Percentiles rank a stretch among this genome's conserved stretches.
phyloP scores from a whole-genome alignment of 306 rosid genomes.

The Hippophae rhamnoides region DNA sequence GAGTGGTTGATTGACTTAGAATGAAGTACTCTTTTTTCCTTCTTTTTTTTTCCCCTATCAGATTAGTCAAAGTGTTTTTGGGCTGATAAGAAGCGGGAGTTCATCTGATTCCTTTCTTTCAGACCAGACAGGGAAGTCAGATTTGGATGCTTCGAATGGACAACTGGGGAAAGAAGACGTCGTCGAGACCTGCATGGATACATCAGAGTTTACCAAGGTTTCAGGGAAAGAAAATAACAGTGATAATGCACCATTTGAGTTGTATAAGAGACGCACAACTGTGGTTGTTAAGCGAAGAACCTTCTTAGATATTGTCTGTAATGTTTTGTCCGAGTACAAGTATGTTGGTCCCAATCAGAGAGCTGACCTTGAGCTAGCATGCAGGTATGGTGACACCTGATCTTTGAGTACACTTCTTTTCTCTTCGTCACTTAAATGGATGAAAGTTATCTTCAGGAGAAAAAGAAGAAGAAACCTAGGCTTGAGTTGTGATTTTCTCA shows the following conservation, averaged over 20 bases:
- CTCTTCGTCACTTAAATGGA: neutral
- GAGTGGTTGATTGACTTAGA: neutral
- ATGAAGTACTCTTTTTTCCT: slow-evolving; percentile 4
- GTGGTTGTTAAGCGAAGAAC: slow-evolving; percentile 48
- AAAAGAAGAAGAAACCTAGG: too few species aligned
- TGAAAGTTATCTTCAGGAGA: neutral
- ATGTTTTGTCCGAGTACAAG: slow-evolving; percentile 72
- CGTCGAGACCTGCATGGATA: slow-evolving; percentile 11
- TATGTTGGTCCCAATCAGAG: slow-evolving; percentile 90
- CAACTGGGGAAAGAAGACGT: slow-evolving; percentile 20
- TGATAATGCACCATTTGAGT: slow-evolving; percentile 57
- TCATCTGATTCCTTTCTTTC: slow-evolving; percentile 30
- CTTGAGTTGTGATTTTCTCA: too few species aligned
- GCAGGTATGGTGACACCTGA: slow-evolving; percentile 50
- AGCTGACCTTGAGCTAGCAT: slow-evolving; percentile 67
- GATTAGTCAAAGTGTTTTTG: slow-evolving; percentile 83
- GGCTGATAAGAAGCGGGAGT: slow-evolving; percentile 39
- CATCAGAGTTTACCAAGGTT: slow-evolving; percentile 27
- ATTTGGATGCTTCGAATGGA: slow-evolving; percentile 17
- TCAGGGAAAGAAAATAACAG: slow-evolving; percentile 28
- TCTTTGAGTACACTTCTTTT: slow-evolving; percentile 2
- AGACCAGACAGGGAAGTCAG: slow-evolving; percentile 24
- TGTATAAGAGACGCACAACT: slow-evolving; percentile 74
- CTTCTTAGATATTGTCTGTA: slow-evolving; percentile 70
- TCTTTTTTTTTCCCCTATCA: slow-evolving; percentile 25